Evolutionary conservation across 345 rosid genomes (phyloP), one percentile per base, ranked within the genome.

Genomic region (Gossypium arboreum): DNA sequence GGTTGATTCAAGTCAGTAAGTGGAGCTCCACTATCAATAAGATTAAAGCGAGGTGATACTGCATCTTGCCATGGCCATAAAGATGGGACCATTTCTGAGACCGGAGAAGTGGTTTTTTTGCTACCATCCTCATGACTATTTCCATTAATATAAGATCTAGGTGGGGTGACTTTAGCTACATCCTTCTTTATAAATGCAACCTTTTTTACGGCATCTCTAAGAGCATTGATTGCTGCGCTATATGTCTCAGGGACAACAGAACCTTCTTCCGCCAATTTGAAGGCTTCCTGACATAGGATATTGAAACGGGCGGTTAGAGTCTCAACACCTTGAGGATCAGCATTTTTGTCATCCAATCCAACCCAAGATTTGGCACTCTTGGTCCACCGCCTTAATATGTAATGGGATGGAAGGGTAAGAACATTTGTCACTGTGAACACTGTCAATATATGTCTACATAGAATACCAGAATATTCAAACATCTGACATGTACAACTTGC

Each of bases 361-460:
- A 82, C 76, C 76, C 68, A 77, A 76, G 82, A 83, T 80, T 85
- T 89, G 61, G 88, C 91, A 85, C 80, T 87, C 71, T 83, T 82
- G 59, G 91, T 82, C 91, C 93, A 89, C 41, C 93, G 81, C 71
- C 85, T 86, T 74, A 87, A 76, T 75, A 89, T 79, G 66, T 85
- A 89, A 48, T 85, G 88, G 18, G 84, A 60, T 47, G 93, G 93
- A 80, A 89, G 88, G 70, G 85, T 86, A 56, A 86, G 86, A 62
- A 89, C 86, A 81, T 87, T 89, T 61, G 91, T 86, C 41, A 89
- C 91, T 1, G 91, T 86, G 80, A 87, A 89, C 64, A 87, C 93
- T 24, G 91, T 89, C 70, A 89, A 59, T 78, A 89, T 81, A 81
- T 87, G 93, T 69, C 88, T 74, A 76, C 93, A 89, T 16, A 89